phyloP scores from a whole-genome alignment of 2,329 filamentous ascomycete genomes.

The Colletotrichum cordylinicola region DNA sequence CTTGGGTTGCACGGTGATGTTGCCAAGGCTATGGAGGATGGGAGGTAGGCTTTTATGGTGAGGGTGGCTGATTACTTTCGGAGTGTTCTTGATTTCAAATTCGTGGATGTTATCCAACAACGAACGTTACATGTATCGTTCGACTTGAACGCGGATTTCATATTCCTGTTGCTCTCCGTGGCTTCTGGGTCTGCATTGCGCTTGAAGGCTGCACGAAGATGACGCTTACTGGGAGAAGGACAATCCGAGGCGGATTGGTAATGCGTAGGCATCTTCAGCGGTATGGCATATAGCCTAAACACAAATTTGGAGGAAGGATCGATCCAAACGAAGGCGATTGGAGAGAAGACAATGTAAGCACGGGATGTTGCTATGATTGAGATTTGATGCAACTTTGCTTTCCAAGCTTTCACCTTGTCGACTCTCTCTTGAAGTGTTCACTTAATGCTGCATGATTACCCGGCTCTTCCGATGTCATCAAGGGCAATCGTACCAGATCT shows the following conservation, averaged over 20 bases:
- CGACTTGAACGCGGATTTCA: neutral
- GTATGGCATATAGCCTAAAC: neutral
- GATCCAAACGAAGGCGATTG: no score
- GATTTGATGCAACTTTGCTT: neutral
- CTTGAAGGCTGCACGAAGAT: neutral
- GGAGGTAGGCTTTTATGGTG: neutral
- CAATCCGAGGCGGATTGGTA: neutral
- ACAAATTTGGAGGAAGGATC: no score
- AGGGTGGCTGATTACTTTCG: neutral
- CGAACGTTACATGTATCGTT: accelerated
- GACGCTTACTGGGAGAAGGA: neutral
- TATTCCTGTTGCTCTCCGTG: neutral
- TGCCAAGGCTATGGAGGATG: neutral
- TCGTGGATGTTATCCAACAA: accelerated
- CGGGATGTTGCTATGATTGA: neutral
- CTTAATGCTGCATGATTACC: neutral
- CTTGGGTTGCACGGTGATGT: neutral
- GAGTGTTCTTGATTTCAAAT: neutral
- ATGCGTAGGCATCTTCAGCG: neutral
- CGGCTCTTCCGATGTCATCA: neutral
- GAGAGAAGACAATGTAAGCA: neutral
- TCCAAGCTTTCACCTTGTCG: neutral
- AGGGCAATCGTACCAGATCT: neutral
- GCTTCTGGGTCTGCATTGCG: neutral
- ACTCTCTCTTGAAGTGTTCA: neutral